A percentile compares a stretch with the other conserved stretches of the same genome.
These are phyloP conservation scores for Spiraea crenata DNA, from an alignment of 331 rosid genomes.

Conservation along the genomic window DNA sequence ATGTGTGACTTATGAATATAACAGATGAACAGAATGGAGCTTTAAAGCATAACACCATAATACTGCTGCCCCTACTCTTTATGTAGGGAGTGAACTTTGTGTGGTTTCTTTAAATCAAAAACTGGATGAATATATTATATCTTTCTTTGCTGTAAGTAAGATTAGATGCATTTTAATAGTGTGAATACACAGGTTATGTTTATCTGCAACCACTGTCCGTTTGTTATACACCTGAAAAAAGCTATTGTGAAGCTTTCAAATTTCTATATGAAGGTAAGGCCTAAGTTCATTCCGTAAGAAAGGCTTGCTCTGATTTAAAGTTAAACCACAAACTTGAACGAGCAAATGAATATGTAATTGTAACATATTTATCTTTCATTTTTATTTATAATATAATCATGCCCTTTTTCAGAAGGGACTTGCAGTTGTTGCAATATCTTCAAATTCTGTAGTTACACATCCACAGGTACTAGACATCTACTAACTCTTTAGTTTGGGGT, in stretches of 20 bases:
- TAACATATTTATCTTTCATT: background rate
- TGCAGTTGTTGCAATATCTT: constrained; percentile 79
- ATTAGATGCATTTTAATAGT: constrained; percentile 1
- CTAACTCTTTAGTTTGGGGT: constrained; percentile 31
- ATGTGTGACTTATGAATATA: background rate
- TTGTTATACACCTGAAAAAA: constrained; percentile 76
- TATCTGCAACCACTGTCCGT: constrained; percentile 93
- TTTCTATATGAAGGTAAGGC: constrained; percentile 69
- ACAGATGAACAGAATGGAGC: constrained; percentile 1
- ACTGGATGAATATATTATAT: background rate
- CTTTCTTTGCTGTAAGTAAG: background rate
- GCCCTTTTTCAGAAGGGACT: constrained; percentile 74
- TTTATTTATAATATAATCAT: background rate
- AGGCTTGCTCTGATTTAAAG: constrained; percentile 20
- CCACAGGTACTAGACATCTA: constrained; percentile 67
- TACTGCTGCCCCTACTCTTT: background rate
- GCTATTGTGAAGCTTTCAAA: constrained; percentile 71
- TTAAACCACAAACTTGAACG: background rate
- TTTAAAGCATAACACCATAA: background rate
- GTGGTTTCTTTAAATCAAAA: background rate
- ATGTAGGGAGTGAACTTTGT: background rate
- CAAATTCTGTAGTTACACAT: constrained; percentile 77
- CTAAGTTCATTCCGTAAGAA: constrained; percentile 14
- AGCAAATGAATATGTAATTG: constrained; percentile 7
- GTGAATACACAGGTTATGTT: constrained; percentile 79